Conservation (phyloP, 2,329 filamentous ascomycete genomes). For the Blastomyces emzantsi region DNA sequence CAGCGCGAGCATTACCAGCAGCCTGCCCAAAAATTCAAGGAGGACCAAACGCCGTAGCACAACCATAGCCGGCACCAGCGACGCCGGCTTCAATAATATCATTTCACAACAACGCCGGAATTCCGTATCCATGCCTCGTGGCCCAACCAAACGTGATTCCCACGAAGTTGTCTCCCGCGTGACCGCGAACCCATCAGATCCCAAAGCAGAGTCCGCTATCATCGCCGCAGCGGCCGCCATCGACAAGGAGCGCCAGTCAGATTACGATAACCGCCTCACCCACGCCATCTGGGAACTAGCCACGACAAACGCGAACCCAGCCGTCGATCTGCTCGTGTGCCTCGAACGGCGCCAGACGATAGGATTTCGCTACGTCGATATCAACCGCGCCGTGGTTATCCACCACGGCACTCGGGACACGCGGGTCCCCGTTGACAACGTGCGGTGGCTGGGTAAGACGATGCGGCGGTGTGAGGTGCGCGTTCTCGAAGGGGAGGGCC, state of each 20-base stretch:
- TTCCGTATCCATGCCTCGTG: conserved; percentile 17
- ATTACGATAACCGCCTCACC: conserved; percentile 77
- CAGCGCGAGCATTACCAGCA: conserved; percentile 73
- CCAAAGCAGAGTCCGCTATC: conserved; percentile 26
- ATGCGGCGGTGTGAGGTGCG: conserved; percentile 92
- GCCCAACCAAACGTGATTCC: conserved; percentile 13
- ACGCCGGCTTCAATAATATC: conserved; percentile 14
- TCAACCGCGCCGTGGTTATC: conserved; percentile 82
- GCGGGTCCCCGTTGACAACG: conserved; percentile 88
- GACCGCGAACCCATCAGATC: conserved; percentile 11
- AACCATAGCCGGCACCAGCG: conserved; percentile 15
- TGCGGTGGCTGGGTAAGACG: conserved; percentile 84
- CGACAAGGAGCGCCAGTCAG: conserved; percentile 31
- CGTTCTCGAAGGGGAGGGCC: conserved; percentile 81
- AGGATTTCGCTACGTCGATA: conserved; percentile 94
- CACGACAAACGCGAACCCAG: conserved; percentile 84
- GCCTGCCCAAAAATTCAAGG: conserved; percentile 57
- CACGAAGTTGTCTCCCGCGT: conserved; percentile 15
- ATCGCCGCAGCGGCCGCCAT: conserved; percentile 51
- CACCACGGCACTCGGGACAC: conserved; percentile 89
- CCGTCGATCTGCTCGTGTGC: conserved; percentile 85
- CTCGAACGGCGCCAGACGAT: conserved; percentile 84
- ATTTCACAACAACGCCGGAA: conserved; percentile 19
- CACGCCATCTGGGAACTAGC: conserved; percentile 92
- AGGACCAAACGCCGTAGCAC: conserved; percentile 31